Base-by-base conservation (phyloP, 257 asterid genomes). In the Salvia hispanica region DNA sequence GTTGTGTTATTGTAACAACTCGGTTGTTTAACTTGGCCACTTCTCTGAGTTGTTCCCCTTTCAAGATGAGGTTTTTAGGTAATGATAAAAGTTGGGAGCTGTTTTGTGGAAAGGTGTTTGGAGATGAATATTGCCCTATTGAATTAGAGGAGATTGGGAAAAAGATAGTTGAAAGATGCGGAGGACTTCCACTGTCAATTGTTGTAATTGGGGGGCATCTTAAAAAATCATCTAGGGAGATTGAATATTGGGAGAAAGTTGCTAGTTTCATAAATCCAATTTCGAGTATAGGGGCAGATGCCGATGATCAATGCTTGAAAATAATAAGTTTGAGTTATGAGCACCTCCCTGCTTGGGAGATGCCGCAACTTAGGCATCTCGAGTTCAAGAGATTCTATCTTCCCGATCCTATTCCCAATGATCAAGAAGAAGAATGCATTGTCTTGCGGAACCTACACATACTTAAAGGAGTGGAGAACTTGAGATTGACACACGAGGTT, bases 301-400 rank as follows among this genome's bases (percentile, higher is more conserved):
- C 15, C 5, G 55, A 15, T 4, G 55, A 50, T 1, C 31, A 50
- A 6, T 15, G 55, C 55, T 15, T 50, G 31, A 15, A 50, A 7
- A 50, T 50, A 14, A 6, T 50, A 2, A 50, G 55, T 14, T 50
- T 6, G 55, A 50, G 55, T 51, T 51, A 51, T 16, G 33, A 51
- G 13, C 56, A 51, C 5, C 56, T 50, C 31, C 56, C 56, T 6
- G 12, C 31, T 51, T 69, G 74, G 74, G 39, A 47, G 67, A 58
- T 69, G 74, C 25, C 18, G 1, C 67, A 62, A 7, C 55, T 62
- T 13, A 62, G 56, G 6, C 68, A 63, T 63, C 58, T 63, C 5
- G 7, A 34, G 54, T 28, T 14, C 13, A 9, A 0, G 1, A 5
- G 13, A 7, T 1, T 16, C 0, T 7, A 3, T 37, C 75, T 70